Evolutionary conservation across 345 rosid genomes (phyloP).

Genomic region (Euclidium syriacum): DNA sequence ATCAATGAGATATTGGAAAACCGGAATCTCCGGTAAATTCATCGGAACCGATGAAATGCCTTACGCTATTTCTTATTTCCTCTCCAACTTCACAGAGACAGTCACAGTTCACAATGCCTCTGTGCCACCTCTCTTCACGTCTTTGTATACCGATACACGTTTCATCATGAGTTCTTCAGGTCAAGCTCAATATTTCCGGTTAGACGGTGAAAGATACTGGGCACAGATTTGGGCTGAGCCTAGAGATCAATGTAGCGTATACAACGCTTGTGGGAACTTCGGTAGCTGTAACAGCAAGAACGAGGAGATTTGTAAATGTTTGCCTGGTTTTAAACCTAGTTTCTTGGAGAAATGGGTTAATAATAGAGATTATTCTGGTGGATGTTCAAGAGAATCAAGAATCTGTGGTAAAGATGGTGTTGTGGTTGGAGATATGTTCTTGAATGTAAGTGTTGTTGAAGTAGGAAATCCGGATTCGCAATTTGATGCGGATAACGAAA

Average conservation of each 20-base stretch:
- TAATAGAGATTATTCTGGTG: slow-evolving; percentile 32
- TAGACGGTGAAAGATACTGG: slow-evolving; percentile 32
- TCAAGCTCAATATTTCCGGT: slow-evolving; percentile 30
- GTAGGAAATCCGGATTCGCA: slow-evolving; percentile 48
- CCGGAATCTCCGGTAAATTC: slow-evolving; percentile 38
- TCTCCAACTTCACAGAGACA: slow-evolving; percentile 40
- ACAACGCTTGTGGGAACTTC: slow-evolving; percentile 42
- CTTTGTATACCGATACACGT: slow-evolving; percentile 36
- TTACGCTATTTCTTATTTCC: slow-evolving; percentile 30
- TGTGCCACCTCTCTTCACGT: slow-evolving; percentile 39
- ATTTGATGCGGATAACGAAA: slow-evolving; percentile 28
- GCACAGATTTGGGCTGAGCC: slow-evolving; percentile 39
- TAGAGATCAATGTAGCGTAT: slow-evolving; percentile 39
- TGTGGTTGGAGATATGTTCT: slow-evolving; percentile 33
- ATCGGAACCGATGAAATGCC: slow-evolving; percentile 35
- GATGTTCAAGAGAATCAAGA: slow-evolving; percentile 40
- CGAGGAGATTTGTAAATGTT: slow-evolving; percentile 38
- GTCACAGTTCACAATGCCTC: slow-evolving; percentile 32
- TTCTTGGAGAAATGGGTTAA: slow-evolving; percentile 34
- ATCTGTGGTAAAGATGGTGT: slow-evolving; percentile 35
- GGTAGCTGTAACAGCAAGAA: slow-evolving; percentile 45
- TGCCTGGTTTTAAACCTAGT: slow-evolving; percentile 43
- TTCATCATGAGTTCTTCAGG: slow-evolving; percentile 36
- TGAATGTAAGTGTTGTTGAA: slow-evolving; percentile 45
- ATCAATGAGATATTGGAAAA: slow-evolving; percentile 39